Base-by-base conservation (phyloP, 164 flowering plant species). In the Echeveria elegans region DNA sequence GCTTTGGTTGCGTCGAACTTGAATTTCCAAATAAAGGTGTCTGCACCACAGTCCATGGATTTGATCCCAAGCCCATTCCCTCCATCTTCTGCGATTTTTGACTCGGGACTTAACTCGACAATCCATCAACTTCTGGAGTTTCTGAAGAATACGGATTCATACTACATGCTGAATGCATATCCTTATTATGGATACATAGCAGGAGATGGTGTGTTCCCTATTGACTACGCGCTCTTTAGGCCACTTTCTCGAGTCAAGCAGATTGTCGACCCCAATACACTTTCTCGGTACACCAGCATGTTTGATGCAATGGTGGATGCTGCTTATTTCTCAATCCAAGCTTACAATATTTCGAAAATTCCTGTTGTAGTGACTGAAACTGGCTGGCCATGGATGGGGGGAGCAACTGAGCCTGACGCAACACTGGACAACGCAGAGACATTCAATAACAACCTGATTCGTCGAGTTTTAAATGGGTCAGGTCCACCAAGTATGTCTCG, bases 241-340 rank as follows among this genome's bases (percentile, higher is more conserved):
- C 82, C 88, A 16, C 83, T 91, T 30, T 74, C 96, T 31, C 41
- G 85, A 2, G 81, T 78, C 65, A 85, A 89, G 70, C 91, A 89
- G 72, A 91, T 94, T 52, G 97, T 91, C 41, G 98, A 94, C 73
- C 93, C 98, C 14, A 94, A 94, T 79, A 89, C 97, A 16, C 86
- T 90, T 64, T 78, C 78, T 41, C 95, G 80, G 62, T 94, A 94
- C 67, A 71, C 65, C 68, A 89, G 95, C 75, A 90, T 94, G 97
- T 85, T 91, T 78, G 96, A 94, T 74, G 87, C 97, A 29, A 84
- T 94, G 95, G 93, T 94, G 68, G 98, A 94, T 81, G 98, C 98
- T 40, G 74, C 90, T 37, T 94, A 89, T 70, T 84, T 83, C 76
- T 84, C 97, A 21, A 87, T 94, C 63, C 77, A 79, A 11, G 88